A percentile compares a stretch with the other conserved stretches of the same genome.
Evolutionary conservation across 2,329 filamentous ascomycete species (phyloP).

Genomic region (Fusarium buharicum): DNA sequence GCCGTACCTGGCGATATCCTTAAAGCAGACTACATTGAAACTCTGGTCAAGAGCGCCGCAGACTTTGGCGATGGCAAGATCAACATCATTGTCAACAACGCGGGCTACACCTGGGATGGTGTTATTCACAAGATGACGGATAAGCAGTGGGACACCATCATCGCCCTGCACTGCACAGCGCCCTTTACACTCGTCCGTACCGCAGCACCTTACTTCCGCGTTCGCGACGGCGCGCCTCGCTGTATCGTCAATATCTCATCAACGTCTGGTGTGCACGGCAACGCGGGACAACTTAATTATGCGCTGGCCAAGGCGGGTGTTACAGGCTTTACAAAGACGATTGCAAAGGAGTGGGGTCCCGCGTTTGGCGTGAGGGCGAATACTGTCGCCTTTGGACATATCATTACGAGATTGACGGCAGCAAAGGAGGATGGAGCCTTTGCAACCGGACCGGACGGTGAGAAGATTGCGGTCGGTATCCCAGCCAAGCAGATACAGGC

Average conservation of each 20-base stretch:
- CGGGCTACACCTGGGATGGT: constrained; percentile 92
- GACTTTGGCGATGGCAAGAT: constrained; percentile 89
- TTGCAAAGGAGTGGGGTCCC: constrained; percentile 92
- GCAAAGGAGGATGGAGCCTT: constrained; percentile 88
- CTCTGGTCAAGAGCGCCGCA: constrained; percentile 78
- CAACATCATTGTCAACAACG: constrained; percentile 91
- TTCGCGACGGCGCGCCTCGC: constrained; percentile 82
- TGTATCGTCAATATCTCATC: constrained; percentile 86
- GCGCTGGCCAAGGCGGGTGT: constrained; percentile 86
- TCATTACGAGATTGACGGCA: constrained; percentile 81
- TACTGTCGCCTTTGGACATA: constrained; percentile 85
- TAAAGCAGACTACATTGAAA: constrained; percentile 73
- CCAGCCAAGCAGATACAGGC: constrained; percentile 67
- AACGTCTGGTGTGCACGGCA: constrained; percentile 84
- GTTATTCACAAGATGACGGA: constrained; percentile 93
- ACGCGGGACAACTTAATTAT: constrained; percentile 93
- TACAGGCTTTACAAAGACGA: constrained; percentile 84
- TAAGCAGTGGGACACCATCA: constrained; percentile 91
- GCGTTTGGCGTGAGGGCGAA: constrained; percentile 84
- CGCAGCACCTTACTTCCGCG: constrained; percentile 86
- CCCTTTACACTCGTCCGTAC: constrained; percentile 86
- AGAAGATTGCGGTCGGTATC: constrained; percentile 79
- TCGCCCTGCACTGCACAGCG: constrained; percentile 83
- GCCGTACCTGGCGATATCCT: constrained; percentile 82
- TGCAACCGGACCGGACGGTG: constrained; percentile 78